Evolutionary conservation across 805 yeast genomes (phyloP).

Genomic region (Yamadazyma paraphyllophila): DNA sequence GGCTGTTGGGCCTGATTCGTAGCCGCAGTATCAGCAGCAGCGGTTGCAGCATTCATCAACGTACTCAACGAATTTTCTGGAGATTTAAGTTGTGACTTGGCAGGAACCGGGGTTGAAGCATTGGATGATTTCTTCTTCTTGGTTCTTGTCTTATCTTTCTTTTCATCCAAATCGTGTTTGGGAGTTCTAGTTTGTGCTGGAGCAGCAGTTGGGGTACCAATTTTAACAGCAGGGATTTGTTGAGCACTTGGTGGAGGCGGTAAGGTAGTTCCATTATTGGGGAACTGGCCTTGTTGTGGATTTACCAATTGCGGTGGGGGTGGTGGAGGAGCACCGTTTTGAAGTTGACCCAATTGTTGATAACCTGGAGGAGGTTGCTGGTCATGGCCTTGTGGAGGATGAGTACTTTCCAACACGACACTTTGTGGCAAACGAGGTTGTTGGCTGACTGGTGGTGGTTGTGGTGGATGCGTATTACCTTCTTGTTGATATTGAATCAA

Average conservation of each 20-base stretch:
- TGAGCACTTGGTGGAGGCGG: constrained; percentile 8
- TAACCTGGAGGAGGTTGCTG: constrained; percentile 9
- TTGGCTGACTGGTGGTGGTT: constrained; percentile 65
- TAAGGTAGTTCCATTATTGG: neutral
- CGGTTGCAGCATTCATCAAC: constrained; percentile 29
- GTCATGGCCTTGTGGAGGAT: constrained; percentile 23
- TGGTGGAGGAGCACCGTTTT: constrained; percentile 2
- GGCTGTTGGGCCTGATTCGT: neutral
- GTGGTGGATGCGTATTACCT: constrained; percentile 61
- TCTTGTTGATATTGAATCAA: constrained; percentile 70
- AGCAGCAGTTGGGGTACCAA: constrained; percentile 5
- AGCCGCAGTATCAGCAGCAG: constrained; percentile 7
- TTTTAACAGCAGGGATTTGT: constrained; percentile 4
- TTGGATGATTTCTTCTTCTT: constrained; percentile 20
- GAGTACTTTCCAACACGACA: constrained; percentile 54
- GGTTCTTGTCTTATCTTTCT: constrained; percentile 24
- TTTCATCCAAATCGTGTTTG: constrained; percentile 42
- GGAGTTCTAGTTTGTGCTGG: constrained; percentile 10
- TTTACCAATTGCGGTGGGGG: constrained; percentile 10
- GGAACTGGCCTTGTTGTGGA: neutral
- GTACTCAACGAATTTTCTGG: constrained; percentile 20
- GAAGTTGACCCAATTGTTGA: constrained; percentile 3
- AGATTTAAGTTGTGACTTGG: constrained; percentile 12
- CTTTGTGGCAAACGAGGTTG: constrained; percentile 63
- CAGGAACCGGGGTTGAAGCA: constrained; percentile 18